Conservation (phyloP, 139 green algal genomes). For the Chloropicon primus region DNA sequence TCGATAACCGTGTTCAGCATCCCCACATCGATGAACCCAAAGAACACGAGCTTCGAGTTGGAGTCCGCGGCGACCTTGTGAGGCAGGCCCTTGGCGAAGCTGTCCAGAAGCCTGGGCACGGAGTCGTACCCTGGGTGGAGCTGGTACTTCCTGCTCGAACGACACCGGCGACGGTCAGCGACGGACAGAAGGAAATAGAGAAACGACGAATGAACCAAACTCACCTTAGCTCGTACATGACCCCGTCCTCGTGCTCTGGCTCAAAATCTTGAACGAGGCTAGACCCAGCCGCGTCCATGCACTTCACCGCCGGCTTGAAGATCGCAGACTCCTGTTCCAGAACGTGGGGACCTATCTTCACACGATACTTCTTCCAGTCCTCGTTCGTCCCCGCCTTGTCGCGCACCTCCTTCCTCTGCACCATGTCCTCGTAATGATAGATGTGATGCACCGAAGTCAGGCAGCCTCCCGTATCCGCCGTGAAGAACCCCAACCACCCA, state of each 20-base stretch:
- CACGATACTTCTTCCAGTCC: conserved; percentile 7
- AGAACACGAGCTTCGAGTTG: conserved; percentile 40
- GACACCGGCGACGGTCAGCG: no score
- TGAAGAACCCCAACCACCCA: conserved; percentile 10
- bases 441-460: conserved; percentile 12
- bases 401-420: conserved; percentile 7
- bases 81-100: conserved; percentile 44
- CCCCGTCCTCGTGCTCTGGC: neutral
- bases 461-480: conserved; percentile 1
- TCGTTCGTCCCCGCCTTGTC: neutral
- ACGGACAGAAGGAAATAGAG: conserved; percentile 43
- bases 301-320: neutral
- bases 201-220: neutral
- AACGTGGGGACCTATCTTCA: neutral
- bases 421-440: conserved; percentile 13
- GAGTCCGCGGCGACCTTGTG: conserved; percentile 49
- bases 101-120: conserved; percentile 48
- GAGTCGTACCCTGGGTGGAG: conserved; percentile 55
- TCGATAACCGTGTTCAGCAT: conserved; percentile 54
- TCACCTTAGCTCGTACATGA: neutral
- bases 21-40: conserved; percentile 49
- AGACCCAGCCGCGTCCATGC: neutral
- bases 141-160: conserved; percentile 46
- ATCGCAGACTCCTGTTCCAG: conserved; percentile 2
- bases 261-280: neutral